Conservation (phyloP, 2,329 filamentous ascomycete genomes). For the Metarhizium album region DNA sequence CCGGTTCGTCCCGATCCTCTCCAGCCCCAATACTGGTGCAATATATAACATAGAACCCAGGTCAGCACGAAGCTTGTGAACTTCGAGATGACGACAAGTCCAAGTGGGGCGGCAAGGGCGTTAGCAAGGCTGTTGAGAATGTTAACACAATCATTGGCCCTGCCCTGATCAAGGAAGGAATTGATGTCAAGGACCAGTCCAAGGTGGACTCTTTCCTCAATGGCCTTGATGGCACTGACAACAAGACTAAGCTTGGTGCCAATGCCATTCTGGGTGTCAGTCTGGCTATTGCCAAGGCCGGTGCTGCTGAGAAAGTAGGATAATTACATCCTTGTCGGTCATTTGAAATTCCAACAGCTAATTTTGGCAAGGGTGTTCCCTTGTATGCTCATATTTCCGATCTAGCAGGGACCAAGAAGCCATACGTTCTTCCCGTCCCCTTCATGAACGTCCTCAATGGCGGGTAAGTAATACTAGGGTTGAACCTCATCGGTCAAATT, state of each 20-base stretch:
- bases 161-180: slow-evolving; percentile 68
- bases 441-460: slow-evolving; percentile 94
- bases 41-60: slow-evolving; percentile 33
- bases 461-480: slow-evolving; percentile 27
- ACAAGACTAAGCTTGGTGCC: slow-evolving; percentile 82
- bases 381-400: slow-evolving; percentile 84
- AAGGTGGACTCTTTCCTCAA: slow-evolving; percentile 77
- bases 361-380: slow-evolving; percentile 51
- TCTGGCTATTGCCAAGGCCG: slow-evolving; percentile 78
- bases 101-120: slow-evolving; percentile 82
- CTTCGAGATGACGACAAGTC: slow-evolving; percentile 82
- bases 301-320: slow-evolving; percentile 69
- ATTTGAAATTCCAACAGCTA: not conserved
- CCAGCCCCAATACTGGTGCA: slow-evolving; percentile 11
- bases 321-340: slow-evolving; percentile 4
- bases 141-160: slow-evolving; percentile 75
- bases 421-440: slow-evolving; percentile 78
- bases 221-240: slow-evolving; percentile 71
- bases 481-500: not conserved
- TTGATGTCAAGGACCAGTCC: slow-evolving; percentile 81
- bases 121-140: slow-evolving; percentile 75
- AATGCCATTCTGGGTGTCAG: slow-evolving; percentile 83
- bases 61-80: slow-evolving; percentile 84
- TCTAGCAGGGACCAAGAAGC: slow-evolving; percentile 82
- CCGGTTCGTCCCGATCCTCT: slow-evolving; percentile 48